These are phyloP conservation scores for Linderina pennispora DNA, from an alignment of 192 early-diverging fungal species.

Conservation along the genomic window DNA sequence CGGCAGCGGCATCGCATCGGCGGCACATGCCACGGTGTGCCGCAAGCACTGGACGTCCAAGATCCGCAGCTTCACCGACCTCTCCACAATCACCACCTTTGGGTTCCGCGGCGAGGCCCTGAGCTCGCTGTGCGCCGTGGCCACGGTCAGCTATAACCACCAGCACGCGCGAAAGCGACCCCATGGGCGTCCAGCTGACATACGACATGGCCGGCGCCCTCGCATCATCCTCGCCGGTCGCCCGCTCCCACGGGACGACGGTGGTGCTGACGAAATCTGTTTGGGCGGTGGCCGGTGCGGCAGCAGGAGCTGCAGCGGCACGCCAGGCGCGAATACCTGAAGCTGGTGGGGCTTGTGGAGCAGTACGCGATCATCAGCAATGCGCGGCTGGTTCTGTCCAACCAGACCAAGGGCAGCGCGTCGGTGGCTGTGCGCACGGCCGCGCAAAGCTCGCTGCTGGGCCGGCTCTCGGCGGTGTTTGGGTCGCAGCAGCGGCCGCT, in stretches of 20 bases:
- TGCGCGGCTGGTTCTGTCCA: constrained; percentile 60
- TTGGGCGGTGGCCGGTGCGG: constrained; percentile 83
- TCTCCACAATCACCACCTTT: constrained; percentile 71
- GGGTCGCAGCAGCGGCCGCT: constrained; percentile 52
- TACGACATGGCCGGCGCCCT: constrained; percentile 65
- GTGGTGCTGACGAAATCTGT: constrained; percentile 68
- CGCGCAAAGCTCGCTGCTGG: constrained; percentile 10
- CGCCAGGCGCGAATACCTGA: constrained; percentile 70
- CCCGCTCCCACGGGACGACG: constrained; percentile 72
- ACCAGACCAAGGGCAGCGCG: constrained; percentile 53
- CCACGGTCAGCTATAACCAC: constrained; percentile 59
- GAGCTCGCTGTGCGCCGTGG: constrained; percentile 73
- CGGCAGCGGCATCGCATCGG: constrained; percentile 68
- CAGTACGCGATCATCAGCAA: constrained; percentile 73
- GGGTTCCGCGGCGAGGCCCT: constrained; percentile 95
- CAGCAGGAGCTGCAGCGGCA: constrained; percentile 79
- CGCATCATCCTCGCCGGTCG: constrained; percentile 29
- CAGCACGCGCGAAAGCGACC: constrained; percentile 49
- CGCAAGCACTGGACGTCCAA: constrained; percentile 91
- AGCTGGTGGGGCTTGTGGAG: constrained; percentile 72
- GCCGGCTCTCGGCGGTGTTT: constrained; percentile 65
- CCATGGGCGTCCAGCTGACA: constrained; percentile 59
- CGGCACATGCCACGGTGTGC: constrained; percentile 65
- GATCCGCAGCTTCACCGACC: constrained; percentile 67
- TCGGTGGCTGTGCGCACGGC: constrained; percentile 8